Base-by-base conservation (phyloP, 345 rosid species). In the Limnanthes douglasii region DNA sequence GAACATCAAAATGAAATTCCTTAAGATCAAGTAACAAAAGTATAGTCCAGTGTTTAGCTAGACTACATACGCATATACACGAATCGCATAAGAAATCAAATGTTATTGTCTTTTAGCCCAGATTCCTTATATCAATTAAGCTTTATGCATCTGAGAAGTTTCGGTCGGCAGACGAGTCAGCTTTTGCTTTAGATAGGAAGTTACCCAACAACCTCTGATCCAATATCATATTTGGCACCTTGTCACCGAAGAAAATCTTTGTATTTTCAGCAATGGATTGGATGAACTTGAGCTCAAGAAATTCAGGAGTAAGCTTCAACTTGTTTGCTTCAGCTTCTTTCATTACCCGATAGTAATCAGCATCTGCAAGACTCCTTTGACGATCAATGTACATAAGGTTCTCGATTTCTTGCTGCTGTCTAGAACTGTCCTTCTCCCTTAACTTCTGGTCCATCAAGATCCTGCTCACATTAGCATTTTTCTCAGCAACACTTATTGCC, bases 401-500 rank as follows among this genome's bases (percentile, higher is more conserved):
- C 45, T 78, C 88, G 21, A 86, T 86, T 42, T 88, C 86, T 38
- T 82, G 66, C 68, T 82, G 83, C 59, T 41, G 71, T 48, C 80
- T 49, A 9, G 79, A 32, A 51, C 93, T 73, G 52, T 75, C 93
- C 56, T 75, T 88, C 74, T 86, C 95, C 60, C 66, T 82, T 62
- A 82, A 32, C 66, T 73, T 78, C 54, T 78, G 95, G 20, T 71
- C 75, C 97, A 88, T 78, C 19, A 63, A 56, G 34, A 88, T 88
- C 74, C 41, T 78, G 66, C 97, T 75, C 8, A 75, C 93, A 31
- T 65, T 69, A 42, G 95, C 79, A 25, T 68, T 65, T 58, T 82
- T 82, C 63, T 88, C 83, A 10, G 97, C 97, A 63, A 75, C 95
- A 56, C 95, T 82, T 33, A 82, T 68, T 25, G 93, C 93, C 78